Conservation (phyloP, 208 protist species). For the Acanthamoeba comandoni region DNA sequence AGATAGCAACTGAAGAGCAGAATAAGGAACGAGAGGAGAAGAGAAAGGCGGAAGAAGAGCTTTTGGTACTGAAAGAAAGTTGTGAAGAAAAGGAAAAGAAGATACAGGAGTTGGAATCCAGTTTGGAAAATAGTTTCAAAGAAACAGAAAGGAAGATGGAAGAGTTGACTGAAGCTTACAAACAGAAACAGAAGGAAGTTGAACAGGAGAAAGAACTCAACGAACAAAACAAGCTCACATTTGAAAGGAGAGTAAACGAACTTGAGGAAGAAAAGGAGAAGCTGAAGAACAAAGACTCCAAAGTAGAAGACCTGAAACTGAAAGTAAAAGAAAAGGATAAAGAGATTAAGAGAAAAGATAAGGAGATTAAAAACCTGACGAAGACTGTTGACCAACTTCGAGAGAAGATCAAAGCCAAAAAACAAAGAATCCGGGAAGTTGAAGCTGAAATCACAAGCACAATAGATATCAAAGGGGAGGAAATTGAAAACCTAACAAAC, state of each 20-base stretch:
- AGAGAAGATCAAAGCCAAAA: too few relatives aligned
- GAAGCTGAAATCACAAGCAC: too few relatives aligned
- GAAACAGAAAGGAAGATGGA: constrained; percentile 25
- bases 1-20: too few relatives aligned
- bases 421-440: too few relatives aligned
- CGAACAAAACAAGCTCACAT: not conserved
- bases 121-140: not conserved
- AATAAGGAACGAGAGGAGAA: not conserved
- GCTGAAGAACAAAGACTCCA: not conserved
- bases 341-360: too few relatives aligned
- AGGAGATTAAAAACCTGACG: too few relatives aligned
- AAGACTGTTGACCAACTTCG: too few relatives aligned
- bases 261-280: constrained; percentile 14
- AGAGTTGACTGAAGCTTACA: not conserved
- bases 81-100: not conserved
- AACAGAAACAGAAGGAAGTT: not conserved
- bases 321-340: too few relatives aligned
- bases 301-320: too few relatives aligned
- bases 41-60: not conserved
- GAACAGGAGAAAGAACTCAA: not conserved
- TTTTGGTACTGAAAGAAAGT: not conserved
- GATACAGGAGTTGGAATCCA: constrained; percentile 5
- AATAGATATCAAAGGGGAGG: too few relatives aligned
- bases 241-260: not conserved
- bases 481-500: too few relatives aligned